A percentile compares a stretch with the other conserved stretches of the same genome.
These are phyloP conservation scores for Nitzschia palea DNA, from an alignment of 108 stramenopile species.

Conservation along the genomic window DNA sequence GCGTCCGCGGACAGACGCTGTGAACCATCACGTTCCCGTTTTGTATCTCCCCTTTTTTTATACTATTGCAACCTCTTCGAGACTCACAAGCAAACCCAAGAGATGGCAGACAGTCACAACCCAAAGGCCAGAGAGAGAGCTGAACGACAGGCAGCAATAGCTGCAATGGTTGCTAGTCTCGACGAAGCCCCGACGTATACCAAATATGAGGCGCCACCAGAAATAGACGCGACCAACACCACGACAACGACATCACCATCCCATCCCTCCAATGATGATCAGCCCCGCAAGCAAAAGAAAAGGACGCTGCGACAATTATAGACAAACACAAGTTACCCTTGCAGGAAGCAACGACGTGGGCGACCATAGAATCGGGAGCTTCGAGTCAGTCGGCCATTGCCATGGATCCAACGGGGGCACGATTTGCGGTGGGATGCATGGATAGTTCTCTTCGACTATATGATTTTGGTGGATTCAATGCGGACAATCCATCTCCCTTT, in stretches of 20 bases:
- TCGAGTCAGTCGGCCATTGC: constrained; percentile 14
- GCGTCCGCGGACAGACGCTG: too few relatives aligned
- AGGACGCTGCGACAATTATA: constrained; percentile 5
- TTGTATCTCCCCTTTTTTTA: too few relatives aligned
- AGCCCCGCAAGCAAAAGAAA: too few relatives aligned
- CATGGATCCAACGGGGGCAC: constrained; percentile 82
- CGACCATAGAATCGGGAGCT: constrained; percentile 1
- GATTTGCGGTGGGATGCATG: constrained; percentile 78
- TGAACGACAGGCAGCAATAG: constrained; percentile 80
- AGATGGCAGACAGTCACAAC: too few relatives aligned
- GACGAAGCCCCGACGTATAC: constrained; percentile 65
- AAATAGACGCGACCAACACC: constrained; percentile 20
- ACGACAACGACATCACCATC: constrained; percentile 7
- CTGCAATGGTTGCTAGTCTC: constrained; percentile 79
- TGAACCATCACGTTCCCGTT: too few relatives aligned
- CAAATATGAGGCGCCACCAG: constrained; percentile 15
- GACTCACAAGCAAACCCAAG: too few relatives aligned
- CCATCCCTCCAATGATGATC: background rate
- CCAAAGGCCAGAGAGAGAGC: too few relatives aligned
- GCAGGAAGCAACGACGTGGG: constrained; percentile 5
- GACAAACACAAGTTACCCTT: constrained; percentile 34
- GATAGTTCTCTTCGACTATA: constrained; percentile 72
- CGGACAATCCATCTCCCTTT: constrained; percentile 30
- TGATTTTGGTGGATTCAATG: constrained; percentile 88
- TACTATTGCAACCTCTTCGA: too few relatives aligned